Base-by-base conservation (phyloP, 768 basidiomycete species). In the Basidioascus undulatus region DNA sequence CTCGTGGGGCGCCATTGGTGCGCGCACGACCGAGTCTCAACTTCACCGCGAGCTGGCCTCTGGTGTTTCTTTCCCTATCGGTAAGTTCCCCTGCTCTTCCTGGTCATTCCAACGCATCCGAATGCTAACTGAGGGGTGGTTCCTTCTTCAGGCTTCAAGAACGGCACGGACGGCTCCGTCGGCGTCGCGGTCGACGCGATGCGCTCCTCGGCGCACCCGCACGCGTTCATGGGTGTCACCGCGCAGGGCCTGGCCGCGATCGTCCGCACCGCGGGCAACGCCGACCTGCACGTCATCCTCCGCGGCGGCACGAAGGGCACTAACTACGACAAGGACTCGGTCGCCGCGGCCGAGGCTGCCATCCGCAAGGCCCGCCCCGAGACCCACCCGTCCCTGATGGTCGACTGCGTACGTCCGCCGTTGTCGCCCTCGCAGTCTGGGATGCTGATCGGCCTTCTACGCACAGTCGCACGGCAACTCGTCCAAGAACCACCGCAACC, bases 41-140 rank as follows among this genome's bases (percentile, higher is more conserved):
- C 72, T 98, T 7, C 92, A 96, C 55, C 75, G 92, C 44, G 92
- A 94, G 59, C 75, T 94, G n/a, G 86, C 84, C 5, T 84, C 79
- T 4, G 89, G 87, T 53, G 76, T 81, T 20, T 92, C 87, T 39
- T 96, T 92, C 74, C 87, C 92, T 18, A 83, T 94, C 48, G 64
- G 61, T 53, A 24, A 25, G 45, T 13, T 3, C 3, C n/a, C 8
- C 37, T 11, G 18, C 16, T 34, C 25, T 30, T 19, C 10, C n/a
- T 4, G 6, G 3, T 25, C 21, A 20, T 32, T 30, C 13, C 13
- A 9, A 5, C 18, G 32, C 32, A 5, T n/a, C n/a, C n/a, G n/a
- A n/a, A n/a, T n/a, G 21, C 19, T 34, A n/a, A 15, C 23, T 18
- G 28, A 33, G 13, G 0, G 24, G 33, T 41, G 25, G 27, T 26